Conservation (phyloP, 345 rosid species). For the Acer yangbiense region DNA sequence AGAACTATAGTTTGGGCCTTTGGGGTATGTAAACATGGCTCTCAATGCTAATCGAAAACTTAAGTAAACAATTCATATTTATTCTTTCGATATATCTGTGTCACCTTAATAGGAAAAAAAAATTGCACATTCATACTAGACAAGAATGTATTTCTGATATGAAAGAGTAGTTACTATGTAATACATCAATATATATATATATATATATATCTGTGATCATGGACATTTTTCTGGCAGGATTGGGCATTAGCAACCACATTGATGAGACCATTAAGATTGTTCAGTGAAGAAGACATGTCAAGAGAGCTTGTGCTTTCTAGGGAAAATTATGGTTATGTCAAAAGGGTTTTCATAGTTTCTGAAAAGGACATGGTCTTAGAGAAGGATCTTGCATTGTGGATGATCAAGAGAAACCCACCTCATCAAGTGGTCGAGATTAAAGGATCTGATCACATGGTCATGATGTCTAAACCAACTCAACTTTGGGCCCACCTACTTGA, state of each 20-base stretch:
- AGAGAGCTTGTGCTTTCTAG: constrained; percentile 34
- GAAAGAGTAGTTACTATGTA: too few species aligned
- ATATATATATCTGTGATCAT: neutral
- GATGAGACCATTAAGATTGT: constrained; percentile 44
- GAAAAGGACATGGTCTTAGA: constrained; percentile 33
- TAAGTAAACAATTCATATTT: too few species aligned
- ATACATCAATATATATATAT: neutral
- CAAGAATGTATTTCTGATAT: too few species aligned
- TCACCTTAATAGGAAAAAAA: too few species aligned
- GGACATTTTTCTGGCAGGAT: constrained; percentile 32
- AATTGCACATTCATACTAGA: too few species aligned
- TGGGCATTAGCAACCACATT: constrained; percentile 47
- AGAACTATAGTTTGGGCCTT: too few species aligned
- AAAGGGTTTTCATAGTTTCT: constrained; percentile 42
- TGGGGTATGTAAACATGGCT: too few species aligned
- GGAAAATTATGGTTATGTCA: constrained; percentile 46
- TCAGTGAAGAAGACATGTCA: constrained; percentile 38
- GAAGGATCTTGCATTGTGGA: constrained; percentile 37
- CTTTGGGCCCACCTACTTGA: constrained; percentile 26
- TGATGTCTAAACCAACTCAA: constrained; percentile 44
- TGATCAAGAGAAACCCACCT: constrained; percentile 55
- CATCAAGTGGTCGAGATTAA: constrained; percentile 37
- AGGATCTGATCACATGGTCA: constrained; percentile 65
- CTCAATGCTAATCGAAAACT: too few species aligned
- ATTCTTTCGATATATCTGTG: too few species aligned